Evolutionary conservation across 805 yeast species (phyloP).

Genomic region (Nakazawaea populi): DNA sequence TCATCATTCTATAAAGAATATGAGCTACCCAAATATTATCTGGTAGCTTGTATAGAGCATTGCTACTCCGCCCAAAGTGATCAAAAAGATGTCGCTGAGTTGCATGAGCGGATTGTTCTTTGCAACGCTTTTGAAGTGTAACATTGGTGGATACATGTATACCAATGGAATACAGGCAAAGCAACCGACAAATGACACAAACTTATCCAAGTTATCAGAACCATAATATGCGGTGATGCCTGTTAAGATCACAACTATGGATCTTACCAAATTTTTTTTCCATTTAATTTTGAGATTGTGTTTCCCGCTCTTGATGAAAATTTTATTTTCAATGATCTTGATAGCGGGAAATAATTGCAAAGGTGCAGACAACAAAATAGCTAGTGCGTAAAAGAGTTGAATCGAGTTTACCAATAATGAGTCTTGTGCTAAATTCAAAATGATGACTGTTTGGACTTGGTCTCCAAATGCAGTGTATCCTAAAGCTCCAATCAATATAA

Average conservation of each 20-base stretch:
- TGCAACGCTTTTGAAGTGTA: constrained; percentile 54
- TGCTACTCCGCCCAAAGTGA: constrained; percentile 51
- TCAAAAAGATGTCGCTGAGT: constrained; percentile 40
- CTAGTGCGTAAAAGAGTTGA: constrained; percentile 68
- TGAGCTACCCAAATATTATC: constrained; percentile 28
- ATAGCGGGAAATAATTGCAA: constrained; percentile 76
- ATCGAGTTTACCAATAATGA: constrained; percentile 56
- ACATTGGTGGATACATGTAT: constrained; percentile 78
- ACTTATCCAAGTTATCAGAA: constrained; percentile 61
- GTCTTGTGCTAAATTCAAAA: constrained; percentile 66
- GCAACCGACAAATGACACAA: constrained; percentile 78
- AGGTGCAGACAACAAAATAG: constrained; percentile 76
- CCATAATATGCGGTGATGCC: constrained; percentile 60
- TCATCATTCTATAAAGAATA: background rate
- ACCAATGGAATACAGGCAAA: constrained; percentile 84
- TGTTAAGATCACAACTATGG: constrained; percentile 46
- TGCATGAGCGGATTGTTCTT: constrained; percentile 29
- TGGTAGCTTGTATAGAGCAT: constrained; percentile 67
- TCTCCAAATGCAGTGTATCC: constrained; percentile 71
- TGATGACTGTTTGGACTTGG: constrained; percentile 57
- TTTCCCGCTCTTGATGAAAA: constrained; percentile 57
- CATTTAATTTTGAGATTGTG: constrained; percentile 47
- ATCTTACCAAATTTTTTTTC: constrained; percentile 58
- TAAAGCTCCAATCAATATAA: constrained; percentile 57
- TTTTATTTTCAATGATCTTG: constrained; percentile 58